Conservation (phyloP, 1,139 yeast genomes). For the Blastobotrys malaysiensis region DNA sequence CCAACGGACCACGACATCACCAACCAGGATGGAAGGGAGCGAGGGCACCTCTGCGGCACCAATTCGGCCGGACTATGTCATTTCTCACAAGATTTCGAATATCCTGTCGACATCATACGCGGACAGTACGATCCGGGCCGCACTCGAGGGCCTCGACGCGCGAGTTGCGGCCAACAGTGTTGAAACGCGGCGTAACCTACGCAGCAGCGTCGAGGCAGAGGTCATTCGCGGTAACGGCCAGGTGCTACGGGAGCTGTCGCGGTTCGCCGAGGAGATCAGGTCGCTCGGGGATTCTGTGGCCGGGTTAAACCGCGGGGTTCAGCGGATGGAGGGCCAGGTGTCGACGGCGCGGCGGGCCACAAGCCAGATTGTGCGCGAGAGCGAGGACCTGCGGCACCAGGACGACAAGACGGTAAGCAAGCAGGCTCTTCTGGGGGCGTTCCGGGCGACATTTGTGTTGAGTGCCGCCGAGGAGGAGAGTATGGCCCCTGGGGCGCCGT, state of each 20-base stretch:
- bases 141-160: conserved; percentile 31
- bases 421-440: conserved; percentile 50
- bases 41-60: conserved; percentile 12
- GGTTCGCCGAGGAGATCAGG: conserved; percentile 43
- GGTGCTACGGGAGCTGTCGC: conserved; percentile 56
- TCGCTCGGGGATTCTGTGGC: conserved; percentile 40
- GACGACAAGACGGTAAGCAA: conserved; percentile 46
- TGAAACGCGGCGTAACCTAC: conserved; percentile 47
- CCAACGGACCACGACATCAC: background rate
- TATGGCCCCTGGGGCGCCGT: conserved; percentile 27
- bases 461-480: conserved; percentile 57
- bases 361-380: conserved; percentile 33
- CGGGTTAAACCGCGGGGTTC: conserved; percentile 30
- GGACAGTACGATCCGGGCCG: conserved; percentile 33
- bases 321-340: conserved; percentile 28
- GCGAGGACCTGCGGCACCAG: conserved; percentile 40
- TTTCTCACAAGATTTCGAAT: conserved; percentile 29
- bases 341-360: conserved; percentile 27
- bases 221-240: conserved; percentile 55
- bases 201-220: conserved; percentile 69
- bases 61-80: conserved; percentile 19
- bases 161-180: conserved; percentile 28
- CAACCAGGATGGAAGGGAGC: background rate
- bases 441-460: conserved; percentile 61
- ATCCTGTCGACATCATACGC: conserved; percentile 35